Conservation (phyloP, 768 basidiomycete genomes). For the Calocera viscosa region DNA sequence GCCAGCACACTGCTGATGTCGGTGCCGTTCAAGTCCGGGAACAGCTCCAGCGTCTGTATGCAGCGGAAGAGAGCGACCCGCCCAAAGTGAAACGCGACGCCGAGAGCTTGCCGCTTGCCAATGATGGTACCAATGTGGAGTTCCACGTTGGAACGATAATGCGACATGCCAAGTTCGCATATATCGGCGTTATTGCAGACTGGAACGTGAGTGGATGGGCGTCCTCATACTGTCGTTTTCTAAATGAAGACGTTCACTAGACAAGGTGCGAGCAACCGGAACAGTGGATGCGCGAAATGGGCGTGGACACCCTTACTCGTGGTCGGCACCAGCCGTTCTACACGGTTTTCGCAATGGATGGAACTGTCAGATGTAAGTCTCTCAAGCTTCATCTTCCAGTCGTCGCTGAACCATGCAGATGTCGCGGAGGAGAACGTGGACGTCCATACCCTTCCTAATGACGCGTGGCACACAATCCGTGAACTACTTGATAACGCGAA, state of each 20-base stretch:
- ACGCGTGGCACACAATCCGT: neutral
- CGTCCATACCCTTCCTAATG: neutral
- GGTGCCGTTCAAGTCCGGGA: neutral
- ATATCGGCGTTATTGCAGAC: neutral
- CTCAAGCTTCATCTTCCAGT: neutral
- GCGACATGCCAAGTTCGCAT: conserved; percentile 5
- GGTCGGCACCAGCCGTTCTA: conserved; percentile 14
- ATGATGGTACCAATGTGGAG: neutral
- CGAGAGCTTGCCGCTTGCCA: neutral
- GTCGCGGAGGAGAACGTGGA: conserved; percentile 1
- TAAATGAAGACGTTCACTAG: neutral
- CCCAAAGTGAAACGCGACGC: neutral
- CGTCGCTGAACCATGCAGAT: neutral
- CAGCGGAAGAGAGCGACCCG: neutral
- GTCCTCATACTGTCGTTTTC: neutral
- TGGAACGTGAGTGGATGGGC: neutral
- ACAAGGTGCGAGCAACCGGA: neutral
- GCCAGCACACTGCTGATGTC: neutral
- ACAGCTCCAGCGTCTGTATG: neutral
- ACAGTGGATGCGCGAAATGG: conserved; percentile 7
- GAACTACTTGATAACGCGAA: neutral
- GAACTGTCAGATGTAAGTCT: conserved; percentile 8
- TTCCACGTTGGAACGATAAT: neutral
- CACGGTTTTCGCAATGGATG: conserved; percentile 10
- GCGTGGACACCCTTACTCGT: conserved; percentile 8